Evolutionary conservation across 1,139 yeast genomes (phyloP), one percentile per base, ranked within the genome.

Genomic region (Diutina mesorugosa): DNA sequence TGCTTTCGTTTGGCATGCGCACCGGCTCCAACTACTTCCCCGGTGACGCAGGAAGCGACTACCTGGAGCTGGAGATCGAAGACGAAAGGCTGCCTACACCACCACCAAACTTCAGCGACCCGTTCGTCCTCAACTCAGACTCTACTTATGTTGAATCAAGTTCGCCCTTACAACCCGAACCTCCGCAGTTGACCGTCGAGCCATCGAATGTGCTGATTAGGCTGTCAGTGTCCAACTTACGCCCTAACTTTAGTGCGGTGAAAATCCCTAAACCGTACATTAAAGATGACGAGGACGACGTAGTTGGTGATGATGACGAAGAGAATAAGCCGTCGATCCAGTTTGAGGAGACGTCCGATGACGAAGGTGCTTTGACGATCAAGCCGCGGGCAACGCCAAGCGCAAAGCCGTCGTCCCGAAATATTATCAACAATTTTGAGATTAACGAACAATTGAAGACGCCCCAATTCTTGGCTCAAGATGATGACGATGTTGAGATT

Each of bases 221-320:
- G 59, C 73, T 75, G 4, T 68, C 72, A 1, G 65, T 64, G 59
- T 71, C 73, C 55, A 74, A 68, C 66, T 73, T 67, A 65, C 75
- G 82, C 55, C 95, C 96, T 0, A 84, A 85, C 57, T 90, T 90
- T 65, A 81, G 89, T 50, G 87, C 96, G 1, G 84, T 83, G 56
- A 85, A 90, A 55, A 79, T 88, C 56, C 96, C 96, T 1, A 82
- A 79, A 61, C 30, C 55, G 3, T 29, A 35, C 4, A 18, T 52
- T 14, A 79, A 88, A 1, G 71, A 84, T 54, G 90, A 84, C 58
- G 87, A 84, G 56, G 89, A 86, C 0, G 64, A 57, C 29, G 62
- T 56, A 18, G 68, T 63, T 1, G 41, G 41, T 35, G 61, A 59
- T 6, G 69, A 62, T 1, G 65, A 60, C 6, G 54, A 59, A 4